Conservation (phyloP, 768 basidiomycete genomes). For the Psilocybe cyanescens region DNA sequence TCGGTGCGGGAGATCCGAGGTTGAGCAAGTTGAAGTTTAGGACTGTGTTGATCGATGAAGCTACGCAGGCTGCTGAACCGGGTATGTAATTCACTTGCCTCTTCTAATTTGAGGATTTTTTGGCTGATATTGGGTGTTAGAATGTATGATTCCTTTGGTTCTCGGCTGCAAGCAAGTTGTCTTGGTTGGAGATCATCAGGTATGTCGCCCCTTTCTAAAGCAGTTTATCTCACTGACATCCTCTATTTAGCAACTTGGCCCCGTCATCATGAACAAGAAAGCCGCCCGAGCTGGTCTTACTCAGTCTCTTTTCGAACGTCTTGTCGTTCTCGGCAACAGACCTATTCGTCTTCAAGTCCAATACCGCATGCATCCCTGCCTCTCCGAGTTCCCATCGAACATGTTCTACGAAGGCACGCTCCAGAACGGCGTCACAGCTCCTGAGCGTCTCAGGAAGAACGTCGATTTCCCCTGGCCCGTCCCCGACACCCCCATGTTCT, state of each 20-base stretch:
- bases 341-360: constrained; percentile 99
- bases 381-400: constrained; percentile 99
- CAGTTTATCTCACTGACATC: constrained; percentile 1
- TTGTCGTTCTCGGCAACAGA: constrained; percentile 92
- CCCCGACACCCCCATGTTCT: constrained; percentile 98
- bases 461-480: constrained; percentile 99
- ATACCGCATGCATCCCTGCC: constrained; percentile 99
- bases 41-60: constrained; percentile 98
- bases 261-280: constrained; percentile 99
- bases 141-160: constrained; percentile 99
- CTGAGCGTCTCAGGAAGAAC: constrained; percentile 95
- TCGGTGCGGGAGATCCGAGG: constrained; percentile 96
- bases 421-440: constrained; percentile 99
- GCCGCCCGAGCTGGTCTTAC: constrained; percentile 98
- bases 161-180: constrained; percentile 99
- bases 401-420: constrained; percentile 99
- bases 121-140: constrained; percentile 43
- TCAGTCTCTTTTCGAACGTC: constrained; percentile 96
- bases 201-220: constrained; percentile 25
- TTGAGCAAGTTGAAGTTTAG: constrained; percentile 97
- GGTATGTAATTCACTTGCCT: constrained; percentile 50
- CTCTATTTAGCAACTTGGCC: constrained; percentile 84
- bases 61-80: constrained; percentile 97
- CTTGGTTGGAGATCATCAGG: constrained; percentile 92
- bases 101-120: not conserved